These are phyloP conservation scores for Jamesozyma piceae DNA, from an alignment of 805 yeast species.

Conservation along the genomic window DNA sequence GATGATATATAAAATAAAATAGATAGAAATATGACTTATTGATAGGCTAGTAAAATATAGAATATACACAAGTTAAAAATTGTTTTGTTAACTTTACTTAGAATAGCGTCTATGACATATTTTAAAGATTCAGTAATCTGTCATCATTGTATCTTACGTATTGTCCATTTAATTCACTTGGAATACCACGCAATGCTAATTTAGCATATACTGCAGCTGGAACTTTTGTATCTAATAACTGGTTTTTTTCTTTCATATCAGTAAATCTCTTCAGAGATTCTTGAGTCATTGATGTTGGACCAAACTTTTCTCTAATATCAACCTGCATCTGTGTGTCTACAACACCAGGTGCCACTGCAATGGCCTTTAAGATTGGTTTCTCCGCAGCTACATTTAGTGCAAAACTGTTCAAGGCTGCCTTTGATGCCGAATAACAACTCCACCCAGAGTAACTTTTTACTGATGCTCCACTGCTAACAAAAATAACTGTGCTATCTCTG, in stretches of 20 bases:
- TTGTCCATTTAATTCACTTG: slow-evolving; percentile 50
- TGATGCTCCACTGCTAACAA: slow-evolving; percentile 87
- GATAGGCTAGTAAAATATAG: too few species aligned
- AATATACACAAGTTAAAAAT: too few species aligned
- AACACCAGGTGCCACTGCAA: slow-evolving; percentile 89
- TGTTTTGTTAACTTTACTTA: too few species aligned
- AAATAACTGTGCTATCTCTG: slow-evolving; percentile 51
- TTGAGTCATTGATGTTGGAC: slow-evolving; percentile 50
- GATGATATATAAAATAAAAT: too few species aligned
- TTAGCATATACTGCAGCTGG: slow-evolving; percentile 68
- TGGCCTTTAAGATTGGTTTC: slow-evolving; percentile 39
- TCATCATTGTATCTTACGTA: slow-evolving; percentile 54
- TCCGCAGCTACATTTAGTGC: slow-evolving; percentile 60
- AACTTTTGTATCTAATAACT: slow-evolving; percentile 55
- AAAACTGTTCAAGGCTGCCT: slow-evolving; percentile 82
- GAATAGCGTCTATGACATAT: too few species aligned
- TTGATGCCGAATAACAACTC: slow-evolving; percentile 88
- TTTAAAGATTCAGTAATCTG: slow-evolving; percentile 11
- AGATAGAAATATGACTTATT: too few species aligned
- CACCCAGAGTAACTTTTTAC: slow-evolving; percentile 42
- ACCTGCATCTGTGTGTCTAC: slow-evolving; percentile 87
- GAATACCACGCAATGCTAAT: slow-evolving; percentile 53
- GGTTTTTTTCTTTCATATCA: slow-evolving; percentile 47
- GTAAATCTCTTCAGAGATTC: slow-evolving; percentile 53
- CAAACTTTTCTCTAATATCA: slow-evolving; percentile 57